Evolutionary conservation across 441 rosid genomes (phyloP), one percentile per base, ranked within the genome.

Genomic region (Gossypium gossypioides): DNA sequence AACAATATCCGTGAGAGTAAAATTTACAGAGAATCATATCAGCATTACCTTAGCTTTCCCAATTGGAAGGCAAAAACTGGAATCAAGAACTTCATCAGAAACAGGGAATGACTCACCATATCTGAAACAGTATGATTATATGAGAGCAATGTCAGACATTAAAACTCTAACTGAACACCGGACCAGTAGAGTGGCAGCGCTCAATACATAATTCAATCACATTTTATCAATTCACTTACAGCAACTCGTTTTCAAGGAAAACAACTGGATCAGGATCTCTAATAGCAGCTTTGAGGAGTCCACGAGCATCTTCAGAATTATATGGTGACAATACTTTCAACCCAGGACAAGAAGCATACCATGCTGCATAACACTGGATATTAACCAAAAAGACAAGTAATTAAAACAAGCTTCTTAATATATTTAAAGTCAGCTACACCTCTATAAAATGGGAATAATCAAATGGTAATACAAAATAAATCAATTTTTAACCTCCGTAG

Each of bases 201-300:
- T 54, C 25, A 55, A 40, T 60, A 24, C 46, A 68, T 13, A 56
- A 66, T 48, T 12, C 5, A 63, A 15, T 10, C 21, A 61, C 12
- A 58, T 40, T 72, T 15, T 40, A 61, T 24, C 2, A 73, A 72
- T 78, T 63, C 68, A 77, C 91, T 76, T 73, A 90, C 96, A 88
- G 46, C 72, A 88, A 71, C 82, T 88, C 91, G 70, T 90, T 90
- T 82, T 90, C 91, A 46, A 88, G 91, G 84, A 90, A 85, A 74
- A 88, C 89, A 64, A 90, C 93, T 32, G 91, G 93, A 74, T 87
- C 96, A 37, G 93, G 96, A 75, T 90, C 96, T 62, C 93, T 86
- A 73, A 88, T 88, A 58, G 93, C 93, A 37, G 93, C 93, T 80
- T 88, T 87, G 48, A 90, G 75, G 40, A 87, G 86, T 34, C 93